Evolutionary conservation across 176 grass and related monocot genomes (phyloP).

Genomic region (Neostapfia colusana): DNA sequence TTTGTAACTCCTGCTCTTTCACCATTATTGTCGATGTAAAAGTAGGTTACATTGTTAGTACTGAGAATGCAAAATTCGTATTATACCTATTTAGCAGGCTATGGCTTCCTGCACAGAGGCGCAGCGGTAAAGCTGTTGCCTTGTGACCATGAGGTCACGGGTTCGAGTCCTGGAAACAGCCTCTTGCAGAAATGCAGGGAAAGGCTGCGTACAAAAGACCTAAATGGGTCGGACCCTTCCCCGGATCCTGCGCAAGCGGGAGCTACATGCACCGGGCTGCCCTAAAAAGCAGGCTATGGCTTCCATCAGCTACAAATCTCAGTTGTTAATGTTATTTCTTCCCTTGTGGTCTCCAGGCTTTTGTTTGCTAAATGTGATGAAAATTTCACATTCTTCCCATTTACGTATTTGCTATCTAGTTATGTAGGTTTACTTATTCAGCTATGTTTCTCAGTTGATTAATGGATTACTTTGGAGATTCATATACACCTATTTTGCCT

Average conservation of each 20-base stretch:
- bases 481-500: slow-evolving; percentile 52
- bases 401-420: slow-evolving; percentile 3
- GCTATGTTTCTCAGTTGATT: slow-evolving; percentile 47
- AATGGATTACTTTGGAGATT: slow-evolving; percentile 49
- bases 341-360: background rate
- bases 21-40: background rate
- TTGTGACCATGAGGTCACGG: too few species aligned
- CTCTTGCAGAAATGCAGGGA: too few species aligned
- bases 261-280: too few species aligned
- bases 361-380: slow-evolving; percentile 4
- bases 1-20: background rate
- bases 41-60: background rate
- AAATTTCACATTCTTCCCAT: background rate
- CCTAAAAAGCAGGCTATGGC: background rate
- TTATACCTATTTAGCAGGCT: background rate
- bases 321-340: slow-evolving; percentile 18
- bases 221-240: too few species aligned
- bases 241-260: too few species aligned
- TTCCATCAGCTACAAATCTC: background rate
- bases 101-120: too few species aligned
- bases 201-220: too few species aligned
- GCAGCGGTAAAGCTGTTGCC: too few species aligned
- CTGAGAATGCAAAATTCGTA: slow-evolving; percentile 2
- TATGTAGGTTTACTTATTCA: slow-evolving; percentile 36
- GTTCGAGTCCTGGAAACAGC: too few species aligned